Evolutionary conservation across 1,284 basidiomycete genomes (phyloP).

Genomic region (Cutaneotrichosporon cavernicola): DNA sequence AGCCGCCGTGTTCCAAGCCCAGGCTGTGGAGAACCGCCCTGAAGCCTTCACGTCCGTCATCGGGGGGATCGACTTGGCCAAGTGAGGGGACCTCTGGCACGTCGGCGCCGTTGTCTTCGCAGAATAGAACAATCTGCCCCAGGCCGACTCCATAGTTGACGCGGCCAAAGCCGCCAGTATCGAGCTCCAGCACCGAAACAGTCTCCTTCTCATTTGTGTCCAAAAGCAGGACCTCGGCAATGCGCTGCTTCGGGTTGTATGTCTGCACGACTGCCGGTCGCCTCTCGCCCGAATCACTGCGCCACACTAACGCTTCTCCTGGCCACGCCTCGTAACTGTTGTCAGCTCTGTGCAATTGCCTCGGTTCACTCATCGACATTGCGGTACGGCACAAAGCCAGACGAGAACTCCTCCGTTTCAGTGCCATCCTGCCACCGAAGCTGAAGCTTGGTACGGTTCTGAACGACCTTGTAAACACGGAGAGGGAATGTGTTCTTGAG

Average conservation of each 20-base stretch:
- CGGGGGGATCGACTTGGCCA: slow-evolving; percentile 36
- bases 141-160: slow-evolving; percentile 72
- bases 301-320: slow-evolving; percentile 86
- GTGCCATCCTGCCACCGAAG: slow-evolving; percentile 87
- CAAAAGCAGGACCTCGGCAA: slow-evolving; percentile 57
- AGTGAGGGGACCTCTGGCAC: slow-evolving; percentile 43
- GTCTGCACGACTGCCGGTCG: slow-evolving; percentile 73
- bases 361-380: slow-evolving; percentile 53
- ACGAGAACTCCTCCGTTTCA: slow-evolving; percentile 61
- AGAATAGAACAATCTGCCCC: slow-evolving; percentile 78
- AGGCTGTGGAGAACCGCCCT: slow-evolving; percentile 29
- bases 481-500: slow-evolving; percentile 54
- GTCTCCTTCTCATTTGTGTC: slow-evolving; percentile 58
- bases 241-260: slow-evolving; percentile 70
- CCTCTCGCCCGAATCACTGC: slow-evolving; percentile 63
- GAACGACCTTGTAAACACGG: slow-evolving; percentile 64
- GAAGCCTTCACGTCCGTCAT: slow-evolving; percentile 27
- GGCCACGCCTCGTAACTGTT: slow-evolving; percentile 61
- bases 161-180: slow-evolving; percentile 58
- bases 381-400: slow-evolving; percentile 72
- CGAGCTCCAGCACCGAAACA: slow-evolving; percentile 81
- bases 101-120: slow-evolving; percentile 35
- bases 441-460: slow-evolving; percentile 67
- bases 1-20: slow-evolving; percentile 20
- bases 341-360: not conserved